These are phyloP conservation scores for Fusarium agapanthi DNA, from an alignment of 2,329 filamentous ascomycete genomes.

Conservation along the genomic window DNA sequence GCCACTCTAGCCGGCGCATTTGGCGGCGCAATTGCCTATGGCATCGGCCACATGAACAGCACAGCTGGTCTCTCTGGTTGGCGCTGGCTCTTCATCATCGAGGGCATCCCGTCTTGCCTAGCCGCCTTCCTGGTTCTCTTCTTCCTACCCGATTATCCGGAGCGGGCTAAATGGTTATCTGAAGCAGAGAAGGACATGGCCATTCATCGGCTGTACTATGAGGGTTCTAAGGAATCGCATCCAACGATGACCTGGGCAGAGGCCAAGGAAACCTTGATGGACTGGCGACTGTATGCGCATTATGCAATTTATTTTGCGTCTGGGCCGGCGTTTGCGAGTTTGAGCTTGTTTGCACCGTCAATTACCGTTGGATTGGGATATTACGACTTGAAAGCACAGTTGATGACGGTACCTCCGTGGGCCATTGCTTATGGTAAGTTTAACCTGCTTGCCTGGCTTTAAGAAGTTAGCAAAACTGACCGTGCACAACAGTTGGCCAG, in stretches of 20 bases:
- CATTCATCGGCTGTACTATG: conserved; percentile 52
- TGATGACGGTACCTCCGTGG: conserved; percentile 74
- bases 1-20: conserved; percentile 77
- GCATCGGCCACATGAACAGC: conserved; percentile 75
- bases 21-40: conserved; percentile 77
- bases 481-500: conserved; percentile 46
- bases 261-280: conserved; percentile 73
- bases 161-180: conserved; percentile 69
- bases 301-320: conserved; percentile 65
- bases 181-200: conserved; percentile 67
- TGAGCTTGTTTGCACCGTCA: conserved; percentile 70
- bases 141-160: conserved; percentile 74
- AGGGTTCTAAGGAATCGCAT: conserved; percentile 66
- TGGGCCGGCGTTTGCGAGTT: conserved; percentile 64
- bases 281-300: conserved; percentile 73
- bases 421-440: conserved; percentile 63
- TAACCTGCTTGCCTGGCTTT: neutral
- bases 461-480: neutral
- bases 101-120: conserved; percentile 72
- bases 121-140: conserved; percentile 71
- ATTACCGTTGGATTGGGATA: conserved; percentile 65
- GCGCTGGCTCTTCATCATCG: conserved; percentile 72
- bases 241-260: conserved; percentile 71
- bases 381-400: conserved; percentile 63
- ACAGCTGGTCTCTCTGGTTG: conserved; percentile 69